A percentile compares a stretch with the other conserved stretches of the same genome.
phyloP scores from a whole-genome alignment of 2,329 filamentous ascomycete genomes.

The Grosmannia huntii region DNA sequence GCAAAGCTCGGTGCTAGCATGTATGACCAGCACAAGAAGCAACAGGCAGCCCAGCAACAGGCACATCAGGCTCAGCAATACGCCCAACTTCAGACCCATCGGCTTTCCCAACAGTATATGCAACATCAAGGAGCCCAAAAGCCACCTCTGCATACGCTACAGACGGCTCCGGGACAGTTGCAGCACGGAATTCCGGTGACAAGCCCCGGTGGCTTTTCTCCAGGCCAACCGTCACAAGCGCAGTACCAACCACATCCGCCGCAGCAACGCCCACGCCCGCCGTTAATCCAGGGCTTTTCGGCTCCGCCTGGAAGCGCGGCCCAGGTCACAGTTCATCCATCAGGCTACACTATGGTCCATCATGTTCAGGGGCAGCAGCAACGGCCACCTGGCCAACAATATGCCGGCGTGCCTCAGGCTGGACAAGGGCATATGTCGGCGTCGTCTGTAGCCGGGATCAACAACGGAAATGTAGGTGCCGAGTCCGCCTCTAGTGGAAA shows the following conservation, averaged over 20 bases:
- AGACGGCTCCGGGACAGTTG: background rate
- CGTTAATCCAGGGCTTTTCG: background rate
- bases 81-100: background rate
- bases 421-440: background rate
- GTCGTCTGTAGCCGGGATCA: background rate
- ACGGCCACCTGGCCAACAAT: background rate
- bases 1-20: conserved; percentile 4
- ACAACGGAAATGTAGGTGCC: background rate
- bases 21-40: conserved; percentile 6
- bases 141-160: background rate
- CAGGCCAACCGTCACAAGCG: background rate
- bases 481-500: background rate
- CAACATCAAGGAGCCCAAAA: background rate
- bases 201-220: background rate
- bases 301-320: background rate
- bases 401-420: background rate
- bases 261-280: background rate
- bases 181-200: background rate
- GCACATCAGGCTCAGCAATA: background rate
- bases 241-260: background rate
- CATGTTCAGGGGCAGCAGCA: background rate
- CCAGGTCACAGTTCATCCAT: background rate
- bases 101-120: background rate
- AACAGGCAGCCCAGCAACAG: conserved; percentile 3
- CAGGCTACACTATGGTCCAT: background rate